Conservation (phyloP, 2,329 filamentous ascomycete genomes). For the Paracoccidioides lutzii region DNA sequence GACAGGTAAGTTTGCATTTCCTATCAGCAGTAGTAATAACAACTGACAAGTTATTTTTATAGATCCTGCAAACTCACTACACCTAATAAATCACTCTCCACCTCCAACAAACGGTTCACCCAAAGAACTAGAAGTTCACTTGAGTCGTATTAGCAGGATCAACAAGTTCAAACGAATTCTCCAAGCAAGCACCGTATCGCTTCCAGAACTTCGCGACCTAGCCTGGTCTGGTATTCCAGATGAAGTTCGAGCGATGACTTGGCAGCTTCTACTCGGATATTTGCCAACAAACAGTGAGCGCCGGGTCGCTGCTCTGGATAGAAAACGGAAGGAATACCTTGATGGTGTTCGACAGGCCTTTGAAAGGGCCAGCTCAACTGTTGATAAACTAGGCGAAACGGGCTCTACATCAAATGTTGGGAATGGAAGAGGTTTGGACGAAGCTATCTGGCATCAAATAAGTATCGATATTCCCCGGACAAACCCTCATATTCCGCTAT, state of each 20-base stretch:
- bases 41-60: constrained; percentile 10
- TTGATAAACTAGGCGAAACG: constrained; percentile 26
- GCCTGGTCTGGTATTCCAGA: constrained; percentile 92
- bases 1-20: constrained; percentile 39
- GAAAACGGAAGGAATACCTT: constrained; percentile 91
- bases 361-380: constrained; percentile 38
- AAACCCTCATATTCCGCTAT: constrained; percentile 88
- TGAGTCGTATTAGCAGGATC: constrained; percentile 78
- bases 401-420: constrained; percentile 41
- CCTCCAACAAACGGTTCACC: constrained; percentile 58
- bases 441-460: constrained; percentile 99
- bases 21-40: not conserved
- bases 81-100: constrained; percentile 80
- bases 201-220: constrained; percentile 68
- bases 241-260: constrained; percentile 97
- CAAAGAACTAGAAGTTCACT: constrained; percentile 77
- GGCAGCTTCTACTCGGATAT: constrained; percentile 91
- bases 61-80: constrained; percentile 81
- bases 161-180: constrained; percentile 98
- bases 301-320: constrained; percentile 74
- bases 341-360: constrained; percentile 69
- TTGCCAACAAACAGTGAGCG: constrained; percentile 93
- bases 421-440: constrained; percentile 67
- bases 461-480: constrained; percentile 95
- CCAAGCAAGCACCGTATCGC: constrained; percentile 77